Percentiles rank a stretch among this genome's conserved stretches.
These are phyloP conservation scores for Microsporum canis DNA, from an alignment of 2,329 filamentous ascomycete genomes.

Conservation along the genomic window DNA sequence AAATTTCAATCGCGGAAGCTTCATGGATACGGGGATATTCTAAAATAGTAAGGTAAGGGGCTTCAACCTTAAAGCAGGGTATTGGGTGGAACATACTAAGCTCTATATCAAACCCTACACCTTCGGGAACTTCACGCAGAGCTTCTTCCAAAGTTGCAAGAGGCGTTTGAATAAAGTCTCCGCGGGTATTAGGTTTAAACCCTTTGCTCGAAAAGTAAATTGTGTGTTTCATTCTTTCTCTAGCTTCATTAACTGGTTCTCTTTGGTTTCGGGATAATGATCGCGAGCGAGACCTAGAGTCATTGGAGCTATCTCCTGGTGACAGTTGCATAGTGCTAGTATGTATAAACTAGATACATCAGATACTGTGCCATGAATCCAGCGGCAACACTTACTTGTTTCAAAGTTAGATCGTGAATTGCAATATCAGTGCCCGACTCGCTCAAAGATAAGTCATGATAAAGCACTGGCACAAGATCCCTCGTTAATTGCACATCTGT, in stretches of 20 bases:
- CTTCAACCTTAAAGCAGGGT: neutral
- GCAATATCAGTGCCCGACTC: constrained; percentile 34
- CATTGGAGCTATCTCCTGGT: neutral
- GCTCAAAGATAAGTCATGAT: constrained; percentile 35
- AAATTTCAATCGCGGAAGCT: constrained; percentile 24
- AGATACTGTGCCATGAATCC: neutral
- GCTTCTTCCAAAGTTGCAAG: constrained; percentile 32
- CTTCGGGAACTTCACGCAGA: constrained; percentile 25
- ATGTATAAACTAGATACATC: constrained; percentile 21
- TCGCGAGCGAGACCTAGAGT: constrained; percentile 14
- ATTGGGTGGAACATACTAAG: constrained; percentile 24
- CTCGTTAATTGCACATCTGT: constrained; percentile 34
- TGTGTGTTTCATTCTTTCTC: constrained; percentile 29
- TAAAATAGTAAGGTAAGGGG: constrained; percentile 11
- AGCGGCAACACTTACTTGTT: constrained; percentile 21
- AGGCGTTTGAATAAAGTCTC: constrained; percentile 28
- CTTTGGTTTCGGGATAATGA: constrained; percentile 16
- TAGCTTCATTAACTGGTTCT: constrained; percentile 3
- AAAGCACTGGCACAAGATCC: constrained; percentile 32
- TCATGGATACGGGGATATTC: constrained; percentile 35
- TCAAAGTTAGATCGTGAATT: constrained; percentile 30
- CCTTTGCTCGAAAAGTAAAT: constrained; percentile 31
- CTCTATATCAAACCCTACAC: constrained; percentile 33
- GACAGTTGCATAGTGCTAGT: constrained; percentile 19
- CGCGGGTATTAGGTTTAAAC: constrained; percentile 32